Conservation (phyloP, 108 stramenopile genomes). For the Nitzschia palea region DNA sequence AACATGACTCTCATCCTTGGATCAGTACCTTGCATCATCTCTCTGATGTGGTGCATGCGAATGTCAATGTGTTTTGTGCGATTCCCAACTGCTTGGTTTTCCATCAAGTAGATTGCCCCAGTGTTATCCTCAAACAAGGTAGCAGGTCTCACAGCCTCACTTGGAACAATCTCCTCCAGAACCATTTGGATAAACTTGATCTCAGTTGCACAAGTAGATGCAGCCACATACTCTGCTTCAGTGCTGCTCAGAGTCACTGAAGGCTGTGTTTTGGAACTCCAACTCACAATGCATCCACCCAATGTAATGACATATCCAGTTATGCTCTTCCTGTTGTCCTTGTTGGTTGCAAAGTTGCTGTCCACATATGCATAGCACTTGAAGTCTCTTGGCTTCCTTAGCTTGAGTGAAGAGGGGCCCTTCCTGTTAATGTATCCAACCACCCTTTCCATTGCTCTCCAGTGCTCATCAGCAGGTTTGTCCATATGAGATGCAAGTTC, state of each 20-base stretch:
- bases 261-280: background rate
- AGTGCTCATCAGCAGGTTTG: background rate
- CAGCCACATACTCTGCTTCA: constrained; percentile 14
- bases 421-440: constrained; percentile 5
- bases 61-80: constrained; percentile 14
- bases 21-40: background rate
- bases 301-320: background rate
- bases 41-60: background rate
- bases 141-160: background rate
- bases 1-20: background rate
- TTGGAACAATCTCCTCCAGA: background rate
- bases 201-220: background rate
- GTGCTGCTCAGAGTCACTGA: background rate
- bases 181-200: background rate
- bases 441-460: constrained; percentile 4
- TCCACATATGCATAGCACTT: background rate
- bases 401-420: background rate
- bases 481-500: constrained; percentile 7
- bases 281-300: background rate
- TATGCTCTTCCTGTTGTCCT: background rate
- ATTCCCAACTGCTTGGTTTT: background rate
- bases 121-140: constrained; percentile 1
- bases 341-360: background rate
- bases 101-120: constrained; percentile 14
- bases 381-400: background rate